phyloP scores from a whole-genome alignment of 495 filamentous ascomycete species.

The Lepraria neglecta region DNA sequence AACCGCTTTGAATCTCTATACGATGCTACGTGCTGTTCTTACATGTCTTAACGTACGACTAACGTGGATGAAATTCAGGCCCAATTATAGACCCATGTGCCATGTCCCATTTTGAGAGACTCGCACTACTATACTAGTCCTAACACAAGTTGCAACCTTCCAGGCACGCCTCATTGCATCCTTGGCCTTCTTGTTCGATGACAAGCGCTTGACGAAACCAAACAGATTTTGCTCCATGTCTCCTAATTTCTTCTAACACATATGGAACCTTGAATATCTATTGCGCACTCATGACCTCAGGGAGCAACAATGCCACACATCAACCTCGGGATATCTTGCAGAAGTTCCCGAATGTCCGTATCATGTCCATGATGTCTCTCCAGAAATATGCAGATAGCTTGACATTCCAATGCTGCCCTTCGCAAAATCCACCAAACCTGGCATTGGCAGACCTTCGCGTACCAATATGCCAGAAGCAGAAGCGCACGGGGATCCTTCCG shows the following conservation, averaged over 20 bases:
- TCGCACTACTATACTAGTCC: too few relatives aligned
- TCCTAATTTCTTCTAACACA: too few relatives aligned
- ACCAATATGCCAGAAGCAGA: conserved; percentile 45
- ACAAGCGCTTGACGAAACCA: too few relatives aligned
- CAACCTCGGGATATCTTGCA: background rate
- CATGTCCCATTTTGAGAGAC: too few relatives aligned
- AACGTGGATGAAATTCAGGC: background rate
- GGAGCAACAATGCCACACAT: background rate
- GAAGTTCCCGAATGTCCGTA: conserved; percentile 22
- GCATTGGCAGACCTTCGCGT: conserved; percentile 33
- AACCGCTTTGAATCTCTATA: background rate
- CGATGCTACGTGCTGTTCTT: background rate
- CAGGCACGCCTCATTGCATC: too few relatives aligned
- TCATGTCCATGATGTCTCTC: conserved; percentile 32
- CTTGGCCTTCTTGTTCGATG: too few relatives aligned
- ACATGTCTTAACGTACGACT: background rate
- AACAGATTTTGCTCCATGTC: too few relatives aligned
- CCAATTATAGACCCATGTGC: too few relatives aligned
- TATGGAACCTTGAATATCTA: too few relatives aligned
- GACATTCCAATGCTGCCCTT: conserved; percentile 40
- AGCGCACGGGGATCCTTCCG: conserved; percentile 39
- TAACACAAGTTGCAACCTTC: too few relatives aligned
- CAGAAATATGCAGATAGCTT: conserved; percentile 40
- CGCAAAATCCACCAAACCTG: conserved; percentile 42
- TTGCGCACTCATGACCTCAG: background rate